A percentile compares a stretch with the other conserved stretches of the same genome.
Evolutionary conservation across 495 filamentous ascomycete species (phyloP).

Genomic region (Hyaloscypha finlandica): DNA sequence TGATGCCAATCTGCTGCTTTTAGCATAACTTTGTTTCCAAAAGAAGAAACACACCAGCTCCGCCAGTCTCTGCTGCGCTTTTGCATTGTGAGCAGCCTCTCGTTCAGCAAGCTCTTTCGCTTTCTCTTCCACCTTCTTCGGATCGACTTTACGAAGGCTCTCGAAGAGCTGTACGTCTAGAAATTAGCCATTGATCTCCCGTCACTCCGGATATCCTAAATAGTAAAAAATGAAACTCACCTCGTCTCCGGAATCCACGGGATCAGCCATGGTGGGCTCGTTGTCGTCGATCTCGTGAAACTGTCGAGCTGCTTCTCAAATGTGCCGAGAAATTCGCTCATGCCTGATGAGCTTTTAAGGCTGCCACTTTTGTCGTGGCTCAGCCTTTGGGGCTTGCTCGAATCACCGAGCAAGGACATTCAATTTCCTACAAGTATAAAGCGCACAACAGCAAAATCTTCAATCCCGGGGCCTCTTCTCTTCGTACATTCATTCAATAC

Average conservation of each 20-base stretch:
- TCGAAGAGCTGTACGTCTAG: conserved; percentile 64
- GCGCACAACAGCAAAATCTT: conserved; percentile 7
- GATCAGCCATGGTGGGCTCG: conserved; percentile 36
- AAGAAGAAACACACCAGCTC: conserved; percentile 47
- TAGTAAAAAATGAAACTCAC: conserved; percentile 37
- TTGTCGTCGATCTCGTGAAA: conserved; percentile 3
- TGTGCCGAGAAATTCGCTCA: neutral
- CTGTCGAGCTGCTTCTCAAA: neutral
- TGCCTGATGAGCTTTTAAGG: neutral
- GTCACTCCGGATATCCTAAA: neutral
- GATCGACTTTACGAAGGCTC: conserved; percentile 63
- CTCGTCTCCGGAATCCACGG: conserved; percentile 48
- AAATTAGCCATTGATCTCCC: conserved; percentile 11
- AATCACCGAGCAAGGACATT: neutral
- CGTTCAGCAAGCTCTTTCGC: conserved; percentile 63
- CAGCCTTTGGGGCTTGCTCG: neutral
- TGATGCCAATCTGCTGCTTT: conserved; percentile 67
- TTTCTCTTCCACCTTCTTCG: conserved; percentile 60
- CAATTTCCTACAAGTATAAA: neutral
- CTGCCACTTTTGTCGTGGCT: neutral
- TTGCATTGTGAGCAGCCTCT: conserved; percentile 64
- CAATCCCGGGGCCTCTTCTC: neutral
- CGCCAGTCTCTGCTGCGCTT: conserved; percentile 61
- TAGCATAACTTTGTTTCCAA: neutral
- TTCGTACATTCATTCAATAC: conserved; percentile 2